Conservation (phyloP, 2,329 filamentous ascomycete species). For the Penicillium sp. region DNA sequence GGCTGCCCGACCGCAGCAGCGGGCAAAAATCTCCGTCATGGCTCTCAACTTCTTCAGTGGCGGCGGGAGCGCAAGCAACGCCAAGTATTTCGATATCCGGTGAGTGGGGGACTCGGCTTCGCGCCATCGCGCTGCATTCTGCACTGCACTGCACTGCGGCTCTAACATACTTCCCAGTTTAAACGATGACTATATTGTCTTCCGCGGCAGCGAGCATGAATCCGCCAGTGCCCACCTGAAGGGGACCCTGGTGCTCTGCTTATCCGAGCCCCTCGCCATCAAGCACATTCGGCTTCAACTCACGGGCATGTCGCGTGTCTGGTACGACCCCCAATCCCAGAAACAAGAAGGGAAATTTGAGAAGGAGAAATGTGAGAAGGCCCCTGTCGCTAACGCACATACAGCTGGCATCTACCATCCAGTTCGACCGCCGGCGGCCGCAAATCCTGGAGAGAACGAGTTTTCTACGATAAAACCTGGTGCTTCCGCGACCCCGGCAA, state of each 20-base stretch:
- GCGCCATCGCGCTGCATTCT: neutral
- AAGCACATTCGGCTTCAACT: constrained; percentile 75
- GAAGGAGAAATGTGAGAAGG: neutral
- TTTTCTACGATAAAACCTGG: constrained; percentile 73
- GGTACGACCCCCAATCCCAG: constrained; percentile 54
- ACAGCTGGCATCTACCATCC: constrained; percentile 41
- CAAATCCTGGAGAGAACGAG: constrained; percentile 47
- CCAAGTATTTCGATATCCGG: constrained; percentile 57
- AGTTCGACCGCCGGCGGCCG: constrained; percentile 41
- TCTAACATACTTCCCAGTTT: constrained; percentile 56
- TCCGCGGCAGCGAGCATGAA: constrained; percentile 75
- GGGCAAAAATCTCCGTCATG: constrained; percentile 36
- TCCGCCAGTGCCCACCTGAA: constrained; percentile 75
- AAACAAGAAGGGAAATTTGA: neutral
- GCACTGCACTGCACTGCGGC: constrained; percentile 6
- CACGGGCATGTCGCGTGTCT: constrained; percentile 69
- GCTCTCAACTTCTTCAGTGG: constrained; percentile 52
- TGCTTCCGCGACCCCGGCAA: constrained; percentile 63
- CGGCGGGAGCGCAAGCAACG: constrained; percentile 47
- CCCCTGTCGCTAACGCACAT: neutral
- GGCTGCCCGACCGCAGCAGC: constrained; percentile 26
- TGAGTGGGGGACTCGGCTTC: constrained; percentile 29
- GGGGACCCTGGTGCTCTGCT: constrained; percentile 73
- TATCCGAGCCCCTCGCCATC: constrained; percentile 69
- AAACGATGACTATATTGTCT: constrained; percentile 78